phyloP scores from a whole-genome alignment of 2,329 filamentous ascomycete species.

The Arthroderma uncinatum region DNA sequence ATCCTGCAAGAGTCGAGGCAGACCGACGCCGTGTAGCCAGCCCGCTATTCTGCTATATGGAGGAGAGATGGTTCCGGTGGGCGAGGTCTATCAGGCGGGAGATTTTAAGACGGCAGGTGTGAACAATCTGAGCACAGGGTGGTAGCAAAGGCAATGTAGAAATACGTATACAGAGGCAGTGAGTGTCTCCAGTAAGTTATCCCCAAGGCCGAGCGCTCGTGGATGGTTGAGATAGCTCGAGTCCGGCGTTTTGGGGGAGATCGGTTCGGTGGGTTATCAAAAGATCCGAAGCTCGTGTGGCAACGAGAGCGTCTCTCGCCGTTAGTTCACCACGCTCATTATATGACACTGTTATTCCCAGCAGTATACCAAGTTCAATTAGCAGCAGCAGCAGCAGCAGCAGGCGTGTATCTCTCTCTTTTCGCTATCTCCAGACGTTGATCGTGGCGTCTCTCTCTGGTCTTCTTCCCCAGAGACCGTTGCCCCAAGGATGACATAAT shows the following conservation, averaged over 20 bases:
- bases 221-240: neutral
- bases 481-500: neutral
- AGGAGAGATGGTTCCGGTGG: neutral
- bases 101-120: no score
- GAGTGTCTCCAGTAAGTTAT: no score
- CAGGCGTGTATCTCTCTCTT: neutral
- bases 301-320: neutral
- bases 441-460: no score
- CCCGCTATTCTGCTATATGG: neutral
- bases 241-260: neutral
- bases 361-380: no score
- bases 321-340: neutral
- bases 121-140: no score
- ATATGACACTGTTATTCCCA: neutral
- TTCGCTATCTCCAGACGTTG: neutral
- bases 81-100: no score
- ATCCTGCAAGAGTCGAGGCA: slow-evolving; percentile 27
- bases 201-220: neutral
- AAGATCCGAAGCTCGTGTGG: neutral
- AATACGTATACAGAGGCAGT: neutral
- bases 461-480: no score
- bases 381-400: no score
- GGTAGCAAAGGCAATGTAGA: no score
- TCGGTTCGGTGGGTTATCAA: neutral
- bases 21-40: neutral